Evolutionary conservation across 2,329 filamentous ascomycete species (phyloP).

Genomic region (Corinectria fuckeliana): DNA sequence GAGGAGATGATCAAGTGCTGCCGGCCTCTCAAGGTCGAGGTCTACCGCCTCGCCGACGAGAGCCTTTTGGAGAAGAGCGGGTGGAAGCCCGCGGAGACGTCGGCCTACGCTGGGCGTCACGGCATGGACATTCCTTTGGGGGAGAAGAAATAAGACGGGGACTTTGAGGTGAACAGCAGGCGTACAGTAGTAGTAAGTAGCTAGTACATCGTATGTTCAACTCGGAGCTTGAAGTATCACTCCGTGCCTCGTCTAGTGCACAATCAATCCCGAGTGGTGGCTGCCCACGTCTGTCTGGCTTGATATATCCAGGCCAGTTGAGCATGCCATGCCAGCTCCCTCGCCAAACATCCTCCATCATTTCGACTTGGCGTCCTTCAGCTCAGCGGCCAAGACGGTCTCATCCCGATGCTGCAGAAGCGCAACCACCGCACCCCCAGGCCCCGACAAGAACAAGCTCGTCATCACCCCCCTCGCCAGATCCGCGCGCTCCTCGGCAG

Average conservation of each 20-base stretch:
- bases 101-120: conserved; percentile 58
- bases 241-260: neutral
- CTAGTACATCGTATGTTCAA: neutral
- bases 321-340: neutral
- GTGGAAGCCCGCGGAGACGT: conserved; percentile 67
- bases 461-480: conserved; percentile 25
- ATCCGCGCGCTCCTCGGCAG: conserved; percentile 25
- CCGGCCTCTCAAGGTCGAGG: conserved; percentile 75
- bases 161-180: neutral
- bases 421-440: conserved; percentile 32
- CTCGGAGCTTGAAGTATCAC: neutral
- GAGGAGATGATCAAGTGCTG: conserved; percentile 74
- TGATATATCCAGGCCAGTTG: no score
- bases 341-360: conserved; percentile 8
- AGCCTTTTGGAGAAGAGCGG: conserved; percentile 56
- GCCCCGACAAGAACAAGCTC: conserved; percentile 32
- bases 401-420: conserved; percentile 38
- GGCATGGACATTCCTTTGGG: conserved; percentile 34
- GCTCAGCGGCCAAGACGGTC: conserved; percentile 30
- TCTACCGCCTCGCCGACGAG: conserved; percentile 67
- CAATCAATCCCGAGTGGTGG: neutral
- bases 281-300: no score
- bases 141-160: conserved; percentile 25
- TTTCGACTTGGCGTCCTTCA: conserved; percentile 31
- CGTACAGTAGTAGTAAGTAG: neutral